Base-by-base conservation (phyloP, 2,329 filamentous ascomycete species). In the Curvularia sp. region DNA sequence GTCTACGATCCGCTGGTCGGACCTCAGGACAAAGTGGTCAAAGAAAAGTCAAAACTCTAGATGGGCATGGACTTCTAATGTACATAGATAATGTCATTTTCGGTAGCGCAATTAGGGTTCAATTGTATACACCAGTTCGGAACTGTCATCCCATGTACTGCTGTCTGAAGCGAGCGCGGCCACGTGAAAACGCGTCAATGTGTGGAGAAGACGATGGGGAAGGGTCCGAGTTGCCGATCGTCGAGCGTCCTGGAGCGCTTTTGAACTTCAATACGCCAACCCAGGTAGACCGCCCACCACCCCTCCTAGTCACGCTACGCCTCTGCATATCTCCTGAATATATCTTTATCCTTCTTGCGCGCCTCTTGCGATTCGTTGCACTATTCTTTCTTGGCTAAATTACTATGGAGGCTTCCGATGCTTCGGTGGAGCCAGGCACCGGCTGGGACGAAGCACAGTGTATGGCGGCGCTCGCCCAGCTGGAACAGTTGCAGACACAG, bases 1-100 rank as follows among this genome's bases (percentile, higher is more conserved):
- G 83, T 85, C 2, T 89, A 89, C 55, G 82, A 84, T 70, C 77
- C 81, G 41, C 72, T 84, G 41, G 64, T 75, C 39, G 80, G 80
- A 12, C 81, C 81, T 20, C 75, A 76, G 62, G 75, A 78, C 65
- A 77, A 75, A 64, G 61, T 63, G 7, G 30, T 66, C 22, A 70
- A 67, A 49, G 73, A 77, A 64, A 77, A 74, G 69, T 64, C 75
- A 1, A 79, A 76, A 64, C 59, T 79, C 62, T 79, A 76, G 41
- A 55, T 18, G 10, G 35, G 3, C 3, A 13, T 12, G 13, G 18
- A 9, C 18, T 7, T 22, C 18, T 42, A 46, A 5, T 61, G 52
- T 61, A 67, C 38, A 51, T 61, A 67, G 28, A 58, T 60, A 33
- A 33, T 44, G 49, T 49, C 43, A 30, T 56, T 47, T 55, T n/a